A percentile compares a stretch with the other conserved stretches of the same genome.
Conservation (phyloP, 495 filamentous ascomycete genomes). For the Evernia prunastri region DNA sequence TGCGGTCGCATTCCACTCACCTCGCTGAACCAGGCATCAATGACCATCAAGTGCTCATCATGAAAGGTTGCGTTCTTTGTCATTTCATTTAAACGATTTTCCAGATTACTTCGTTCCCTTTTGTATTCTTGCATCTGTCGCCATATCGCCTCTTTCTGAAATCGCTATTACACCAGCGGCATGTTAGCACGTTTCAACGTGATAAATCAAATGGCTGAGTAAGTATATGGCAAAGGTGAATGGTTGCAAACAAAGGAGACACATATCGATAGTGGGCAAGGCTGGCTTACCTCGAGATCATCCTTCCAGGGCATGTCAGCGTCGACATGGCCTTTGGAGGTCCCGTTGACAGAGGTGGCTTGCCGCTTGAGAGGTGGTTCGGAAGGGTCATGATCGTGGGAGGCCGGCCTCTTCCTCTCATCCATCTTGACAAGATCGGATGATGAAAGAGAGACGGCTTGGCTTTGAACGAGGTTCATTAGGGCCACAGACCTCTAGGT, state of each 20-base stretch:
- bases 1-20: slow-evolving; percentile 42
- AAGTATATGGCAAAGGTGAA: slow-evolving; percentile 17
- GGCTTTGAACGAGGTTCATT: slow-evolving; percentile 73
- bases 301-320: slow-evolving; percentile 76
- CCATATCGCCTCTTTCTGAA: slow-evolving; percentile 95
- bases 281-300: slow-evolving; percentile 73
- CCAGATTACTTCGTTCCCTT: slow-evolving; percentile 72
- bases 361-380: slow-evolving; percentile 83
- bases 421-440: slow-evolving; percentile 85
- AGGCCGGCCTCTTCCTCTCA: slow-evolving; percentile 87
- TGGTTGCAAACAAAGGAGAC: not conserved
- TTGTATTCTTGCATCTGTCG: slow-evolving; percentile 98
- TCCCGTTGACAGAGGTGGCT: slow-evolving; percentile 65
- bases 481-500: slow-evolving; percentile 41
- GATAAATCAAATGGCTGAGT: slow-evolving; percentile 11
- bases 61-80: slow-evolving; percentile 69
- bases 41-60: slow-evolving; percentile 82
- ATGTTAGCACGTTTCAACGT: slow-evolving; percentile 14
- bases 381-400: slow-evolving; percentile 64
- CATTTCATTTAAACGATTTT: slow-evolving; percentile 66
- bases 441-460: slow-evolving; percentile 61
- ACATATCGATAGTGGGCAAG: slow-evolving; percentile 7
- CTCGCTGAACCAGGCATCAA: slow-evolving; percentile 90
- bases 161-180: slow-evolving; percentile 54
- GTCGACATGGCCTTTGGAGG: slow-evolving; percentile 65